Base-by-base conservation (phyloP, 441 rosid species). In the Populus hybrid region DNA sequence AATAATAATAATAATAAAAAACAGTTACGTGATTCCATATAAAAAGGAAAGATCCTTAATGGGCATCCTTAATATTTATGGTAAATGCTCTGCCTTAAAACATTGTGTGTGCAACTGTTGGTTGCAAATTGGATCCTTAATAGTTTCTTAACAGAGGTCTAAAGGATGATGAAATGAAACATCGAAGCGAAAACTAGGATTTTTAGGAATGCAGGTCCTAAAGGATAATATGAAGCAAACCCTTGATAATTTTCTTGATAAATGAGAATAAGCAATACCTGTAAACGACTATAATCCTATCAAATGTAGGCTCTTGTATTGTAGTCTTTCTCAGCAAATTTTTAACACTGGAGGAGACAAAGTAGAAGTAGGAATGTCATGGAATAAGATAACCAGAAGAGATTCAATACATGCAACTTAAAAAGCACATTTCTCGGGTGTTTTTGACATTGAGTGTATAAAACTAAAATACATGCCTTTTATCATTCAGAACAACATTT, bases 281-380 rank as follows among this genome's bases (percentile, higher is more conserved):
- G 89, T 94, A 96, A 74, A 95, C 88, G 71, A 95, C 97, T 81
- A 94, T 95, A 66, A 95, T 95, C 88, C 99, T 87, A 82, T 95
- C 97, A 81, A 95, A 95, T 38, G 98, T 90, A 76, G 99, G 99
- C 72, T 95, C 98, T 80, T 94, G 98, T 84, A 95, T 91, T n/a
- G 93, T 89, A 76, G 86, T 89, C 84, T 84, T 90, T 86, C 90
- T 82, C 84, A 93, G 83, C 84, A 95, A 86, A 83, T 85, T 91
- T 81, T 83, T 74, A 42, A 88, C 59, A 84, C 99, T 95, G 88
- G 68, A 73, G 76, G 69, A 74, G 69, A 79, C 67, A 81, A 79
- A 73, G 50, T 3, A 75, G 10, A 42, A 63, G 84, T 26, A 79
- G 50, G 61, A 72, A 70, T 66, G 46, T 68, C 77, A 81, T 20